Conservation (phyloP, 495 filamentous ascomycete genomes). For the Neurospora sp. region DNA sequence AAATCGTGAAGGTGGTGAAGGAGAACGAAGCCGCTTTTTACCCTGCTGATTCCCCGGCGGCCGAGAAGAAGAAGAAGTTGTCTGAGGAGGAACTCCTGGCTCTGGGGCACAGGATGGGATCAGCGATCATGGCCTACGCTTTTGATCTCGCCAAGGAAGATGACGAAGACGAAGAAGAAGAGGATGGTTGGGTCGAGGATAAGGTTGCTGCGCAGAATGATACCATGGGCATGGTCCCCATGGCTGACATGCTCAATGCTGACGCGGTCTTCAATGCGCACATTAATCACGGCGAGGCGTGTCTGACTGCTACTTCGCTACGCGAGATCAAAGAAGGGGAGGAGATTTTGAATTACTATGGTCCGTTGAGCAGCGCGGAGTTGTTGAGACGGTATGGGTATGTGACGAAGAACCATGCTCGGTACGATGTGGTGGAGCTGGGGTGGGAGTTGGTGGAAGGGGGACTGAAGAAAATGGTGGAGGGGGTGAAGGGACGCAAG, state of each 20-base stretch:
- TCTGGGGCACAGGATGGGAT: slow-evolving; percentile 70
- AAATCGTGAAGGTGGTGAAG: slow-evolving; percentile 49
- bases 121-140: slow-evolving; percentile 87
- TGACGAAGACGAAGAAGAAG: slow-evolving; percentile 40
- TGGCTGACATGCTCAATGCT: slow-evolving; percentile 89
- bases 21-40: slow-evolving; percentile 37
- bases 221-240: slow-evolving; percentile 77
- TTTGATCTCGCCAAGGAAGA: slow-evolving; percentile 63
- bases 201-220: slow-evolving; percentile 44
- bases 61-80: slow-evolving; percentile 17
- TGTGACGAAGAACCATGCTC: slow-evolving; percentile 62
- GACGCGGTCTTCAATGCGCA: slow-evolving; percentile 75
- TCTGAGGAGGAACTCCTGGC: slow-evolving; percentile 42
- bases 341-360: slow-evolving; percentile 88
- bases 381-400: slow-evolving; percentile 85
- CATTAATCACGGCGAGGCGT: slow-evolving; percentile 58
- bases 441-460: slow-evolving; percentile 44
- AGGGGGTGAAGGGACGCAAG: slow-evolving; percentile 26
- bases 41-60: slow-evolving; percentile 23
- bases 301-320: slow-evolving; percentile 56
- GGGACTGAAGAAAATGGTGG: slow-evolving; percentile 12
- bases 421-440: slow-evolving; percentile 77
- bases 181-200: slow-evolving; percentile 56
- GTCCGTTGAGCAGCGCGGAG: slow-evolving; percentile 70
- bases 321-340: slow-evolving; percentile 57